These are phyloP conservation scores for Ceratocystis ficicola DNA, from an alignment of 2,329 filamentous ascomycete genomes.

Conservation along the genomic window DNA sequence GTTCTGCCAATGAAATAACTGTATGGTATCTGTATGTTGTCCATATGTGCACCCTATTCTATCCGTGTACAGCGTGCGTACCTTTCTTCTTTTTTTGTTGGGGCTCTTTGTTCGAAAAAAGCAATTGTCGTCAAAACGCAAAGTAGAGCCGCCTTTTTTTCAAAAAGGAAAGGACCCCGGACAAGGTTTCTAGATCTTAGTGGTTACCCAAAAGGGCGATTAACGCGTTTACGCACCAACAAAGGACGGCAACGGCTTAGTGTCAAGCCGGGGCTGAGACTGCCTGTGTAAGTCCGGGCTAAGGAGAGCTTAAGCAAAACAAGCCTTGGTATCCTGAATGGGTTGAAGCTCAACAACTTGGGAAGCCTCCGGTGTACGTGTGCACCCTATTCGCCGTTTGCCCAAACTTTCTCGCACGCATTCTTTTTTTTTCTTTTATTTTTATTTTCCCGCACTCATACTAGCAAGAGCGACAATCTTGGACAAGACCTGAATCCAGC, in stretches of 20 bases:
- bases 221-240: neutral
- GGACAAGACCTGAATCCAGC: too few species aligned
- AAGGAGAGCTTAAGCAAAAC: neutral
- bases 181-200: neutral
- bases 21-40: too few species aligned
- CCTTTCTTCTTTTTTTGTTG: conserved; percentile 4
- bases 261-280: neutral
- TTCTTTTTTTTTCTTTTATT: too few species aligned
- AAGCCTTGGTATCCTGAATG: neutral
- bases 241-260: neutral
- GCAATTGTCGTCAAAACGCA: neutral
- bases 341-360: neutral
- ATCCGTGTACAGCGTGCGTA: neutral
- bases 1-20: too few species aligned
- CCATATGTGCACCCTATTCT: neutral
- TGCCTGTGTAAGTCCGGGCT: conserved; percentile 1
- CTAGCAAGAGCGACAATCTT: too few species aligned
- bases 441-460: too few species aligned
- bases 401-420: too few species aligned
- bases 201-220: conserved; percentile 1
- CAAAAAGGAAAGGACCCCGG: neutral
- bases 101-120: neutral
- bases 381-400: too few species aligned
- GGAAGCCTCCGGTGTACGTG: neutral
- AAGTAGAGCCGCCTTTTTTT: conserved; percentile 3